phyloP scores from a whole-genome alignment of 2,329 filamentous ascomycete genomes.

The Aspergillus sp. region DNA sequence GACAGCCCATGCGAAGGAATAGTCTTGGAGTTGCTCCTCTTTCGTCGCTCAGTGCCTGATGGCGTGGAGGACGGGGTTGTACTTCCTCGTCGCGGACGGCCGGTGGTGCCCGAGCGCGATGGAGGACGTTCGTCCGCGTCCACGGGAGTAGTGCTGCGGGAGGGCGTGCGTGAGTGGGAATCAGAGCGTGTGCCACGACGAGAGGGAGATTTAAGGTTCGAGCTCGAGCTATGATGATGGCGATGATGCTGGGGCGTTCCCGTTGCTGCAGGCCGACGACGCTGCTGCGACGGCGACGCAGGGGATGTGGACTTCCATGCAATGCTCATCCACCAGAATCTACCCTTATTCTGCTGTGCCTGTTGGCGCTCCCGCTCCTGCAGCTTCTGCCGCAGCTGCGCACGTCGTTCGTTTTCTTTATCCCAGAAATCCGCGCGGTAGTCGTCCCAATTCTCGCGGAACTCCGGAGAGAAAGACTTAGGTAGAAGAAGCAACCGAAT shows the following conservation, averaged over 20 bases:
- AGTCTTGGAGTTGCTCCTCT: constrained; percentile 25
- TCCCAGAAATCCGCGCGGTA: constrained; percentile 97
- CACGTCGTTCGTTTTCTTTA: constrained; percentile 82
- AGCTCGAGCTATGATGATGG: constrained; percentile 20
- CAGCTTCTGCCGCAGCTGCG: constrained; percentile 63
- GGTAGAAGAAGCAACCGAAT: constrained; percentile 84
- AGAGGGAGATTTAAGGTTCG: constrained; percentile 20
- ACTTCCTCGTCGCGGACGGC: constrained; percentile 31
- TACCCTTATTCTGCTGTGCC: constrained; percentile 61
- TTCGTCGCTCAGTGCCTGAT: constrained; percentile 23
- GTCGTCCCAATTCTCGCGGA: constrained; percentile 93
- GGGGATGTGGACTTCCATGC: constrained; percentile 33
- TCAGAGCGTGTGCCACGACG: constrained; percentile 32
- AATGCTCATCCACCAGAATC: constrained; percentile 78
- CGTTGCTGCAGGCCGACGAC: neutral
- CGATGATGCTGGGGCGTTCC: constrained; percentile 20
- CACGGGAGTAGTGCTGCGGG: constrained; percentile 35
- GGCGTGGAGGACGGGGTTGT: constrained; percentile 19
- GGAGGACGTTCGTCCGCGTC: constrained; percentile 33
- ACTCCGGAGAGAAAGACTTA: constrained; percentile 90
- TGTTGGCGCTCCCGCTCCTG: constrained; percentile 61
- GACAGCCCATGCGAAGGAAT: constrained; percentile 23
- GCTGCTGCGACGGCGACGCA: constrained; percentile 19
- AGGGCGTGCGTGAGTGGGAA: constrained; percentile 37
- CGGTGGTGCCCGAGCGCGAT: constrained; percentile 23